Conservation (phyloP, 2,329 filamentous ascomycete genomes). For the Aspergillus glaucus region DNA sequence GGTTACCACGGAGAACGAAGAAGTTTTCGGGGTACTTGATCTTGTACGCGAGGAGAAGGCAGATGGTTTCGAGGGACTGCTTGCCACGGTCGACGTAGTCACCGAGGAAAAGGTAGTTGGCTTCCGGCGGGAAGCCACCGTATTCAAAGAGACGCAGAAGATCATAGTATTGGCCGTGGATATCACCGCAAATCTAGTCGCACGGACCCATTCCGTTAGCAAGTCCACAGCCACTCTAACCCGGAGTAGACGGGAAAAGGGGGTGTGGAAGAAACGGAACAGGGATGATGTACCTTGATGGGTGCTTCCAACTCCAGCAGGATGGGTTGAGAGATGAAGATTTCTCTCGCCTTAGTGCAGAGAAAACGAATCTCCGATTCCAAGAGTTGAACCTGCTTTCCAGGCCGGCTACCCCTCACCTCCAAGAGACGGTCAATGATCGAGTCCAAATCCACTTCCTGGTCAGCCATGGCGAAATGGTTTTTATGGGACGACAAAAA, state of each 20-base stretch:
- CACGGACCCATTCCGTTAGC: background rate
- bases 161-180: conserved; percentile 99
- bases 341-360: conserved; percentile 97
- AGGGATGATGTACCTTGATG: conserved; percentile 69
- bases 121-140: conserved; percentile 94
- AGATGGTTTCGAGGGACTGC: conserved; percentile 98
- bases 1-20: conserved; percentile 96
- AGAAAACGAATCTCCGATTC: conserved; percentile 95
- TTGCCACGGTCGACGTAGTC: conserved; percentile 99
- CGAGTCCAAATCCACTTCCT: conserved; percentile 95
- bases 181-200: conserved; percentile 95
- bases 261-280: background rate
- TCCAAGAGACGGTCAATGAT: conserved; percentile 98
- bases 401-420: conserved; percentile 93
- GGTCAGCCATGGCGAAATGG: conserved; percentile 60
- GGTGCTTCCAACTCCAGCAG: conserved; percentile 95
- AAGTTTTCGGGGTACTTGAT: conserved; percentile 99
- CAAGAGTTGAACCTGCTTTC: conserved; percentile 95
- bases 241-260: background rate
- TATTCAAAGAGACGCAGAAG: conserved; percentile 96
- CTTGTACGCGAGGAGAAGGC: conserved; percentile 94
- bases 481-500: conserved; percentile 23
- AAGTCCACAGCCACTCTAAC: background rate
- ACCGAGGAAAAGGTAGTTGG: conserved; percentile 98
- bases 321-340: conserved; percentile 99